These are phyloP conservation scores for Backusella westeae DNA, from an alignment of 192 early-diverging fungal genomes.

Conservation along the genomic window DNA sequence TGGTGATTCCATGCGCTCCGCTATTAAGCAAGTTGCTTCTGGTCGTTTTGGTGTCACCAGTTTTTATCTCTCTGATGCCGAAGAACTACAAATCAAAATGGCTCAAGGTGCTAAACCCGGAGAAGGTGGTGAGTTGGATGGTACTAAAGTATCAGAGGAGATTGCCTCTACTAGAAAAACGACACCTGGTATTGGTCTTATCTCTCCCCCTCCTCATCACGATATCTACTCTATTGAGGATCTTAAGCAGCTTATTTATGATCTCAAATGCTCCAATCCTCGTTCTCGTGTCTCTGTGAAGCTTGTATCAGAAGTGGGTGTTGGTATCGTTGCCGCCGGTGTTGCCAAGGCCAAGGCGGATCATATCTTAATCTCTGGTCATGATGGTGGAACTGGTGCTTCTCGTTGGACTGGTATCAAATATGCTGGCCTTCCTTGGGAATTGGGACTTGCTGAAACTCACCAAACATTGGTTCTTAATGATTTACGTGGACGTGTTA, in stretches of 20 bases:
- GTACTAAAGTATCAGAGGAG: slow-evolving; percentile 69
- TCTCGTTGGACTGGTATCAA: slow-evolving; percentile 98
- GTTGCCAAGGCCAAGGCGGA: slow-evolving; percentile 97
- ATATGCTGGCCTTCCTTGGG: slow-evolving; percentile 99
- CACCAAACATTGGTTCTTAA: slow-evolving; percentile 98
- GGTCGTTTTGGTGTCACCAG: slow-evolving; percentile 98
- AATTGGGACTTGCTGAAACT: slow-evolving; percentile 96
- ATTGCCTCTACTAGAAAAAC: slow-evolving; percentile 91
- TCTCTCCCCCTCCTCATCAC: slow-evolving; percentile 98
- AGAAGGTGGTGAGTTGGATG: slow-evolving; percentile 82
- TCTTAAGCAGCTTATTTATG: slow-evolving; percentile 97
- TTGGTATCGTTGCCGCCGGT: slow-evolving; percentile 95
- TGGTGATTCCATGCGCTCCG: slow-evolving; percentile 83
- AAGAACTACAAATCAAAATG: slow-evolving; percentile 99
- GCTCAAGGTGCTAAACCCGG: slow-evolving; percentile 99
- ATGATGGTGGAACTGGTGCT: slow-evolving; percentile 99
- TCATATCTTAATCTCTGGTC: slow-evolving; percentile 92
- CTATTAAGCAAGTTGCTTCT: slow-evolving; percentile 99
- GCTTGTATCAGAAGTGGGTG: slow-evolving; percentile 96
- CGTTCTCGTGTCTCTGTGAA: slow-evolving; percentile 92
- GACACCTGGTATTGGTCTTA: slow-evolving; percentile 95
- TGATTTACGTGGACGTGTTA: slow-evolving; percentile 92
- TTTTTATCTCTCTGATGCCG: slow-evolving; percentile 91
- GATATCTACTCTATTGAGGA: slow-evolving; percentile 99
- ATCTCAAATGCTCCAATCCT: slow-evolving; percentile 93